Percentiles rank a stretch among this genome's conserved stretches.
Evolutionary conservation across 2,329 filamentous ascomycete genomes (phyloP).

Genomic region (Albifimbria verrucaria): DNA sequence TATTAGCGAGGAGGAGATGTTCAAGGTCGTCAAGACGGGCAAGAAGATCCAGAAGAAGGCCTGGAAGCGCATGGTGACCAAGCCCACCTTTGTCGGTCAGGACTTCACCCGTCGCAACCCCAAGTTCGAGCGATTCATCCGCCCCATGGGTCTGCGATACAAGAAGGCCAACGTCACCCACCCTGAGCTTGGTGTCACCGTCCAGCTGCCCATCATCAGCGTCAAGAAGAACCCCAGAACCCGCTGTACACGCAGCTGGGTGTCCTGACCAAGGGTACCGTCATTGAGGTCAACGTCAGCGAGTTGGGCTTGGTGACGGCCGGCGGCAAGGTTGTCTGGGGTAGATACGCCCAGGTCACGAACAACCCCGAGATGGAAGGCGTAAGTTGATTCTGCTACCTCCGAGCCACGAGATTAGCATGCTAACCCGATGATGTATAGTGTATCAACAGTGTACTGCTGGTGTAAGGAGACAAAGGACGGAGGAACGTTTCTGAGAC

Average conservation of each 20-base stretch:
- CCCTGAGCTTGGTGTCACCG: constrained; percentile 79
- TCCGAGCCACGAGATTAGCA: neutral
- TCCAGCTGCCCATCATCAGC: constrained; percentile 76
- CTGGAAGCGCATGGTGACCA: constrained; percentile 67
- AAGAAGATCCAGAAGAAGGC: constrained; percentile 90
- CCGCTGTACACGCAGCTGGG: constrained; percentile 90
- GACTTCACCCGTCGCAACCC: constrained; percentile 89
- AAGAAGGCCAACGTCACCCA: constrained; percentile 59
- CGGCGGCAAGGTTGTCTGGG: constrained; percentile 91
- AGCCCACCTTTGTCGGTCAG: constrained; percentile 72
- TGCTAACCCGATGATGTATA: neutral
- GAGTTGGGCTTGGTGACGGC: constrained; percentile 90
- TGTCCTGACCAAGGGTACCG: constrained; percentile 77
- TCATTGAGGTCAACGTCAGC: constrained; percentile 86
- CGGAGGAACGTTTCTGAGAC: neutral
- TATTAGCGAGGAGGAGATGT: constrained; percentile 96
- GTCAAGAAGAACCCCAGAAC: constrained; percentile 69
- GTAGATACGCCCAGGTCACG: constrained; percentile 61
- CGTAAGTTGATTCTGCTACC: constrained; percentile 22
- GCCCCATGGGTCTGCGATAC: constrained; percentile 48
- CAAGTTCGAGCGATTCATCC: constrained; percentile 63
- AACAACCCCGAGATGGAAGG: constrained; percentile 46
- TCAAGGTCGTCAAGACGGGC: constrained; percentile 92
- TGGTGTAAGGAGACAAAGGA: constrained; percentile 19
- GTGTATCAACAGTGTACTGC: constrained; percentile 39